Evolutionary conservation across 1,284 basidiomycete species (phyloP), one percentile per base, ranked within the genome.

Genomic region (Cronartium quercuum): DNA sequence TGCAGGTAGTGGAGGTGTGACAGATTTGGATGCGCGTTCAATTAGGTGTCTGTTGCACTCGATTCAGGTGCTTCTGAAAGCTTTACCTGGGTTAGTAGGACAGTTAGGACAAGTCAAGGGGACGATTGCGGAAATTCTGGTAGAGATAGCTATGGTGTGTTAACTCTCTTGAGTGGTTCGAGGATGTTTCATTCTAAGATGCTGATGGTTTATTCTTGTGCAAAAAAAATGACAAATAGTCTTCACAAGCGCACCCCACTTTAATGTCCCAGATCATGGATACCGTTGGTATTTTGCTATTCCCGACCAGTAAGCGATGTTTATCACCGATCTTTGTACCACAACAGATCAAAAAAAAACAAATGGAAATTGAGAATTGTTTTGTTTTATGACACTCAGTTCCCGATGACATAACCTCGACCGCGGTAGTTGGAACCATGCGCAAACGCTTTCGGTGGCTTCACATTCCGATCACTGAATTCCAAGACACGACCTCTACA

Each of bases 181-280:
- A 29, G 2, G 29, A 29, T 29, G 29, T 29, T 29, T 29, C 29
- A 29, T 1, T 29, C 29, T 29, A 29, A 29, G 29, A 29, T 29
- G 29, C 29, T 29, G 29, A 29, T 29, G 29, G 29, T 29, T 29
- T 29, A 29, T 29, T 29, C 29, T 29, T 29, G 29, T 29, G 1
- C 29, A 29, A 29, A 29, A 29, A 29, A 29, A 29, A 29, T 29
- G 29, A 29, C 29, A 29, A 29, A 35, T 38, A 75, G 71, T 64
- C 64, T 21, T 40, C 66, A 15, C 71, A 75, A 67, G 71, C 63
- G 12, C 63, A 75, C 38, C 47, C 64, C 47, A 57, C 47, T 24
- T 60, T 75, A 34, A 63, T 66, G 47, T 61, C 65, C 62, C 71
- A 75, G 57, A 67, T 75, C 29, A 67, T 75, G 64, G 71, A 75